A percentile compares a stretch with the other conserved stretches of the same genome.
Conservation (phyloP, 805 yeast genomes). For the Metschnikowia orientalis region DNA sequence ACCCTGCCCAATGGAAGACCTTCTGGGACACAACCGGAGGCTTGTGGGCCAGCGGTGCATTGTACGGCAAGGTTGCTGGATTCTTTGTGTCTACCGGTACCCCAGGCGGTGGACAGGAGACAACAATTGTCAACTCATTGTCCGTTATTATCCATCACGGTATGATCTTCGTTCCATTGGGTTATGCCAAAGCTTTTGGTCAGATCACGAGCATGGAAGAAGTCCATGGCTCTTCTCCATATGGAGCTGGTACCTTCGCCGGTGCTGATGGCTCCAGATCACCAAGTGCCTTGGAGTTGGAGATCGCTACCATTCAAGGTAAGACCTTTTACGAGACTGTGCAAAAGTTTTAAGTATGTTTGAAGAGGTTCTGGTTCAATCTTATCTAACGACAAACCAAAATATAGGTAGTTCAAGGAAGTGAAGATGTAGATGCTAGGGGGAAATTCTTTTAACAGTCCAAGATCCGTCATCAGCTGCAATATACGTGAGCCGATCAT, state of each 20-base stretch:
- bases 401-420: no score
- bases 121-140: constrained; percentile 19
- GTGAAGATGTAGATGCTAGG: no score
- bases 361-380: no score
- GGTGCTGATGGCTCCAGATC: constrained; percentile 20
- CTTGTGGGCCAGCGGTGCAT: constrained; percentile 71
- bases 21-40: constrained; percentile 79
- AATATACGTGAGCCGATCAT: constrained; percentile 76
- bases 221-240: constrained; percentile 19
- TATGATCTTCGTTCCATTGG: constrained; percentile 20
- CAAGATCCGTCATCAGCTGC: constrained; percentile 44
- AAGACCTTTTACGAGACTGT: constrained; percentile 18
- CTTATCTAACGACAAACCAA: no score
- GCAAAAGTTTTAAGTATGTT: constrained; percentile 17
- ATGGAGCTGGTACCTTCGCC: constrained; percentile 20
- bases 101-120: constrained; percentile 57
- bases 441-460: constrained; percentile 68
- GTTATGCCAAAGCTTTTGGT: constrained; percentile 19
- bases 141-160: constrained; percentile 20
- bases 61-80: constrained; percentile 72
- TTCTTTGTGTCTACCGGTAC: constrained; percentile 71
- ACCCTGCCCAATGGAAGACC: constrained; percentile 73
- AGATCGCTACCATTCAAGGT: constrained; percentile 20
- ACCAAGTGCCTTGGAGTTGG: constrained; percentile 21
- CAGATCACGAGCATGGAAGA: constrained; percentile 17